These are phyloP conservation scores for Hypholoma sublateritium DNA, from an alignment of 768 basidiomycete genomes.

Conservation along the genomic window DNA sequence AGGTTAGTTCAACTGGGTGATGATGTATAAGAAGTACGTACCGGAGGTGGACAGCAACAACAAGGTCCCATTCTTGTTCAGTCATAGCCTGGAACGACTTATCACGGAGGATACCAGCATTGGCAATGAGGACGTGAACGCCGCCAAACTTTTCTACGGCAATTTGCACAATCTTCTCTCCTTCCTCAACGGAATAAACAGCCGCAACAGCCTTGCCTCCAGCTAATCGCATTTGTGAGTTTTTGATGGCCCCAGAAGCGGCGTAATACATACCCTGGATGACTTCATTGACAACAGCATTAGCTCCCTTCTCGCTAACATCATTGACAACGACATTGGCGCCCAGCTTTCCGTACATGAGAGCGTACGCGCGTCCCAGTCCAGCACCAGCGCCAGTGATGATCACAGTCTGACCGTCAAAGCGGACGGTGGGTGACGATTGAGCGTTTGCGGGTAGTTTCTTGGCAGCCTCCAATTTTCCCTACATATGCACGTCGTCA, in stretches of 20 bases:
- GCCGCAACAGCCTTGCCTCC: constrained; percentile 88
- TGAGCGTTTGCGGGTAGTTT: constrained; percentile 68
- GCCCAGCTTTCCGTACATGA: constrained; percentile 90
- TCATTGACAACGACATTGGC: constrained; percentile 98
- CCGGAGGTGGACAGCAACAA: constrained; percentile 85
- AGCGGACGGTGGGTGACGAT: constrained; percentile 68
- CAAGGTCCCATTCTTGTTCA: constrained; percentile 92
- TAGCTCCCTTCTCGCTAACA: constrained; percentile 83
- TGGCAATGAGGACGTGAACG: constrained; percentile 87
- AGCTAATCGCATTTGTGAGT: constrained; percentile 38
- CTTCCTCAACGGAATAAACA: constrained; percentile 89
- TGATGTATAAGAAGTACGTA: constrained; percentile 20
- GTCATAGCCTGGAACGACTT: constrained; percentile 90
- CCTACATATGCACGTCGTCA: constrained; percentile 25
- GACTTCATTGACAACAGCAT: constrained; percentile 85
- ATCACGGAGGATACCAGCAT: constrained; percentile 92
- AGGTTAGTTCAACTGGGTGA: neutral
- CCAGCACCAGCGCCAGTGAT: constrained; percentile 96
- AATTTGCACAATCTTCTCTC: constrained; percentile 82
- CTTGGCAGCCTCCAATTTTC: constrained; percentile 63
- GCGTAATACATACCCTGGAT: constrained; percentile 53
- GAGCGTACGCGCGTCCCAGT: constrained; percentile 87
- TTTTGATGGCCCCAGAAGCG: neutral
- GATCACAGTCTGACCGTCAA: constrained; percentile 88
- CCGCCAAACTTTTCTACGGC: constrained; percentile 86